A percentile compares a stretch with the other conserved stretches of the same genome.
Evolutionary conservation across 2,329 filamentous ascomycete genomes (phyloP).

Genomic region (Clonostachys rhizophaga): DNA sequence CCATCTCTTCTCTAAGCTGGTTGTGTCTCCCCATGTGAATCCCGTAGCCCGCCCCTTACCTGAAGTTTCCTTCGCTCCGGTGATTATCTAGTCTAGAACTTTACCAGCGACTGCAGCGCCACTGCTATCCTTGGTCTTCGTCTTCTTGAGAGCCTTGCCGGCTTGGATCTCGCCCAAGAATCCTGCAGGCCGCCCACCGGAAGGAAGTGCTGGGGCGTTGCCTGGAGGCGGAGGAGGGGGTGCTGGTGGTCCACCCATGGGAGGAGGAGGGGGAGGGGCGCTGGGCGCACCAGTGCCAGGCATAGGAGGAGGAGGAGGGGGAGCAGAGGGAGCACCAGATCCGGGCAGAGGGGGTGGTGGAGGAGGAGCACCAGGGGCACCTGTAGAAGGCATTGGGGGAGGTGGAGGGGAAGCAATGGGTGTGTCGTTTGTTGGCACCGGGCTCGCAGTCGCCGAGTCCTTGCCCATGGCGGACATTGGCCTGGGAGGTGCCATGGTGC

Average conservation of each 20-base stretch:
- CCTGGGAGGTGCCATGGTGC: slow-evolving; percentile 91
- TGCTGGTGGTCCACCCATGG: slow-evolving; percentile 30
- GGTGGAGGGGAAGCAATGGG: slow-evolving; percentile 31
- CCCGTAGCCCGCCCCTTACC: too few relatives aligned
- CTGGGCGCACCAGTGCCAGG: slow-evolving; percentile 27
- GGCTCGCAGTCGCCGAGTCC: slow-evolving; percentile 42
- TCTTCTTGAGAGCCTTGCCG: slow-evolving; percentile 79
- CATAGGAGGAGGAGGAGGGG: slow-evolving; percentile 23
- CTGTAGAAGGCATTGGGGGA: slow-evolving; percentile 15
- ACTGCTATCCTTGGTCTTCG: slow-evolving; percentile 85
- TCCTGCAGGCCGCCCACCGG: slow-evolving; percentile 47
- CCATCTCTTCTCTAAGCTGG: too few relatives aligned
- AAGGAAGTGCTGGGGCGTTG: slow-evolving; percentile 37
- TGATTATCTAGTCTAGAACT: slow-evolving; percentile 49
- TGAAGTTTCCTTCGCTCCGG: too few relatives aligned
- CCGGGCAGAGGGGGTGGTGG: slow-evolving; percentile 18
- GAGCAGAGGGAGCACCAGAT: slow-evolving; percentile 13
- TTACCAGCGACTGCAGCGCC: slow-evolving; percentile 67
- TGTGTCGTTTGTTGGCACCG: slow-evolving; percentile 31
- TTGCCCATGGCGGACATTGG: slow-evolving; percentile 80
- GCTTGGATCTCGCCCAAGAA: slow-evolving; percentile 80
- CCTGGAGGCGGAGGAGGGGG: slow-evolving; percentile 38
- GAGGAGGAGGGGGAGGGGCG: slow-evolving; percentile 28
- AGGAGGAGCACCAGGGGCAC: slow-evolving; percentile 17
- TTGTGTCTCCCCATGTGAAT: too few relatives aligned